Evolutionary conservation across 164 flowering plant genomes (phyloP), one percentile per base, ranked within the genome.

Genomic region (Aristolochia californica): DNA sequence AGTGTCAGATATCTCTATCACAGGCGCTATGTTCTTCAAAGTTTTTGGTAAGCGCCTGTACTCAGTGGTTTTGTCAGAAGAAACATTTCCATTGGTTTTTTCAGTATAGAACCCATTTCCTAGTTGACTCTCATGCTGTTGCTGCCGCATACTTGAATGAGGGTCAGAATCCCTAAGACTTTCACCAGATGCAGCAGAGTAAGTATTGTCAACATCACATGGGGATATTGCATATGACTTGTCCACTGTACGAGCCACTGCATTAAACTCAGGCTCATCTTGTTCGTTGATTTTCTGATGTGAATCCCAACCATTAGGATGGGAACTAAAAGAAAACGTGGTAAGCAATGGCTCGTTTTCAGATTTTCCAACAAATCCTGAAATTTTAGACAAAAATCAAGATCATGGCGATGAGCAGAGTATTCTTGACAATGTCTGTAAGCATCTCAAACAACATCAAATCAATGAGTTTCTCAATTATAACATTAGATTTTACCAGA

Each of bases 361-460:
- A 57, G 73, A 50, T 21, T 45, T 67, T 43, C 58, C 68, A 57
- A 45, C 68, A 69, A 62, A 24, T 64, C 73, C 84, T 83, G 79
- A 59, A 75, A 56, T 64, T 62, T 51, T 50, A 12, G 23, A 7
- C 40, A 24, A 24, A 20, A 11, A 38, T 1, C 40, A 10, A 51
- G 26, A 15, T 13, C 13, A 40, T 49, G 22, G 16, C 30, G 13
- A 34, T 27, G 8, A 22, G 13, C n/a, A 48, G 16, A 15, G 1
- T 2, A 21, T 9, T 22, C 16, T 24, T 15, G 16, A 15, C 11
- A 52, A 38, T 13, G 23, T 4, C 11, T 13, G 24, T 15, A 13
- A 47, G 17, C 15, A 23, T 21, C 17, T 10, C 22, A 30, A 24
- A 28, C 14, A 21, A 27, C 25, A 22, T 16, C 2, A 24, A 3